Conservation (phyloP, 1,284 basidiomycete species). For the Moniliella sp. region DNA sequence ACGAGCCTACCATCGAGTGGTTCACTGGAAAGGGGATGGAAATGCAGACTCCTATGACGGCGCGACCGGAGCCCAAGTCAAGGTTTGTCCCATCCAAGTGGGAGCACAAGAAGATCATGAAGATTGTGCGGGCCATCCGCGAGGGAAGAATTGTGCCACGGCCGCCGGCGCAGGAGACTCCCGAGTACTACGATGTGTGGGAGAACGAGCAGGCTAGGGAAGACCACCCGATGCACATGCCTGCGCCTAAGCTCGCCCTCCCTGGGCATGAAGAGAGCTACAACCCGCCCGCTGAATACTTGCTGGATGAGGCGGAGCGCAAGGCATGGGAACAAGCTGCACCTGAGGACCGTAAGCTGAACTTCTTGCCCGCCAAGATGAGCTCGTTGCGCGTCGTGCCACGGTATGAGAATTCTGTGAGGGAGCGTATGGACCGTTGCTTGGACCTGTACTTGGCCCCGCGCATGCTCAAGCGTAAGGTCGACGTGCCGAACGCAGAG, state of each 20-base stretch:
- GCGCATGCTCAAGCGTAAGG: slow-evolving; percentile 41
- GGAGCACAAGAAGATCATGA: slow-evolving; percentile 99
- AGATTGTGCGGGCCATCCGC: slow-evolving; percentile 93
- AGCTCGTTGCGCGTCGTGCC: slow-evolving; percentile 66
- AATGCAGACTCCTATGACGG: slow-evolving; percentile 72
- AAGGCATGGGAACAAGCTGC: slow-evolving; percentile 66
- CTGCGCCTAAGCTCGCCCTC: slow-evolving; percentile 72
- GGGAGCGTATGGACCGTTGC: slow-evolving; percentile 79
- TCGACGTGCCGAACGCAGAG: slow-evolving; percentile 43
- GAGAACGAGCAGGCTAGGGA: slow-evolving; percentile 34
- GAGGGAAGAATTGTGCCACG: slow-evolving; percentile 76
- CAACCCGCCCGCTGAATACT: slow-evolving; percentile 91
- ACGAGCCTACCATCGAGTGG: slow-evolving; percentile 82
- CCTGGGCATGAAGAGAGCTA: slow-evolving; percentile 87
- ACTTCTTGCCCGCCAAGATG: slow-evolving; percentile 75
- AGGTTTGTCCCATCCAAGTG: slow-evolving; percentile 94
- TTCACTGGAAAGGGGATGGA: slow-evolving; percentile 89
- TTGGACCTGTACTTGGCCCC: slow-evolving; percentile 92
- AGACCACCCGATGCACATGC: slow-evolving; percentile 49
- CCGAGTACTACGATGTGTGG: slow-evolving; percentile 59
- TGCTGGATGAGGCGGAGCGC: slow-evolving; percentile 67
- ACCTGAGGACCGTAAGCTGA: slow-evolving; percentile 68
- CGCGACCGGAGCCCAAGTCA: slow-evolving; percentile 80
- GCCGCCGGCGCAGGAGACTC: slow-evolving; percentile 43
- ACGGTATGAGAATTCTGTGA: slow-evolving; percentile 72